Conservation (phyloP, 2,329 filamentous ascomycete genomes). For the Exophiala sp. region DNA sequence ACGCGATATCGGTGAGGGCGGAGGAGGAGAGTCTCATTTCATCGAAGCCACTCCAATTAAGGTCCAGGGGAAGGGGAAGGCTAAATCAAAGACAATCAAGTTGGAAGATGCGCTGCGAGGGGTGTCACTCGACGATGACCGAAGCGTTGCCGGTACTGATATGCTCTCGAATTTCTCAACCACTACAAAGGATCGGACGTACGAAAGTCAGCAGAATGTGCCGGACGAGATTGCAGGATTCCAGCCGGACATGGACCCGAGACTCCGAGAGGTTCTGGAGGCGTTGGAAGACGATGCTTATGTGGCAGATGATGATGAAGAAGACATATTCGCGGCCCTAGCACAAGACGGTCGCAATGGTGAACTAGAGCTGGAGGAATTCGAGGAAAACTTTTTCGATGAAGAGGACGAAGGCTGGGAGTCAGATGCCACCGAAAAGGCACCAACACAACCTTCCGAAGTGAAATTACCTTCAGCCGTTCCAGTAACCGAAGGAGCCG, state of each 20-base stretch:
- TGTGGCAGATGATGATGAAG: slow-evolving; percentile 70
- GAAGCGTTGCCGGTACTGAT: slow-evolving; percentile 47
- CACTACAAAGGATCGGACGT: slow-evolving; percentile 58
- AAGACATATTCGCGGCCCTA: slow-evolving; percentile 75
- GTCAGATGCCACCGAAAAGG: slow-evolving; percentile 81
- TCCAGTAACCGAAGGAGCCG: neutral
- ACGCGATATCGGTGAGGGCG: slow-evolving; percentile 69
- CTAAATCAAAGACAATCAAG: slow-evolving; percentile 66
- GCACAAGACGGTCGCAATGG: slow-evolving; percentile 56
- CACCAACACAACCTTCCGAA: slow-evolving; percentile 36
- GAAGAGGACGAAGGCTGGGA: slow-evolving; percentile 84
- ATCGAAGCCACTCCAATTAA: slow-evolving; percentile 62
- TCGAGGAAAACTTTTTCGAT: slow-evolving; percentile 57
- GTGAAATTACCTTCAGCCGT: slow-evolving; percentile 9
- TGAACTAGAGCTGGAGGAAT: slow-evolving; percentile 74
- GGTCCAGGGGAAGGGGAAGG: slow-evolving; percentile 56
- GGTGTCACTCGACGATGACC: slow-evolving; percentile 44
- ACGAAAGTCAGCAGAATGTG: slow-evolving; percentile 87
- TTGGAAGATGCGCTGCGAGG: slow-evolving; percentile 76
- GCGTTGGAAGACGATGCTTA: slow-evolving; percentile 93
- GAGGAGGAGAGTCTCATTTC: slow-evolving; percentile 67
- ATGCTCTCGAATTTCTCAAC: slow-evolving; percentile 55
- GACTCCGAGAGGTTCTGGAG: slow-evolving; percentile 82
- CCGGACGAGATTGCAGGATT: slow-evolving; percentile 90
- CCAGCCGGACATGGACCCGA: slow-evolving; percentile 95